Percentiles rank a stretch among this genome's conserved stretches.
Evolutionary conservation across 352 stramenopile species (phyloP).

Genomic region (Pythium phragmiticola): DNA sequence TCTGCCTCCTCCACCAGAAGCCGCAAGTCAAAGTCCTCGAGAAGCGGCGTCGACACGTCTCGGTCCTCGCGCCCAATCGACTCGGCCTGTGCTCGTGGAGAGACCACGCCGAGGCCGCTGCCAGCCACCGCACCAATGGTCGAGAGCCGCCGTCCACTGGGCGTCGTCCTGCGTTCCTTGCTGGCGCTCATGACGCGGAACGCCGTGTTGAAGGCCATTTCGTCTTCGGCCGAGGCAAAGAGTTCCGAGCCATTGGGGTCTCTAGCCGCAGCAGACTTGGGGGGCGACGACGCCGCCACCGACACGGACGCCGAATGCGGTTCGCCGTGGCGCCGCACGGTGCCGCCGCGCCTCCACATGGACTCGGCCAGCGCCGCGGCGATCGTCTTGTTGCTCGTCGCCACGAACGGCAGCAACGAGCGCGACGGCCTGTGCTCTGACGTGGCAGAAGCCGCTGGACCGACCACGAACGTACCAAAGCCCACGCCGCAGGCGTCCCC

Average conservation of each 20-base stretch:
- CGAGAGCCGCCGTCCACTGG: conserved; percentile 11
- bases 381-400: neutral
- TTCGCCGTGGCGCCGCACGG: conserved; percentile 15
- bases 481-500: conserved; percentile 5
- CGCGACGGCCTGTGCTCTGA: neutral
- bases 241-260: conserved; percentile 13
- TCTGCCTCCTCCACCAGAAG: neutral
- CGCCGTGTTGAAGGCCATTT: conserved; percentile 32
- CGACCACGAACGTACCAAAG: conserved; percentile 28
- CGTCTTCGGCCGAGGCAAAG: conserved; percentile 32
- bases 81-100: neutral
- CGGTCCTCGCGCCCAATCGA: neutral
- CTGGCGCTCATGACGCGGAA: conserved; percentile 36
- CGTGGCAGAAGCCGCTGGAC: neutral
- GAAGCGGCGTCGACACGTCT: neutral
- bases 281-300: neutral
- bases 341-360: conserved; percentile 54
- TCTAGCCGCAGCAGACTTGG: neutral
- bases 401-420: neutral
- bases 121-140: conserved; percentile 9
- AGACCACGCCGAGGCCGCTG: neutral
- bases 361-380: conserved; percentile 27
- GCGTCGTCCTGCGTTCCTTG: conserved; percentile 20
- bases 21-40: neutral
- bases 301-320: neutral